Percentiles rank a stretch among this genome's conserved stretches.
Evolutionary conservation across 306 rosid genomes (phyloP).

Genomic region (Vigna radiata): DNA sequence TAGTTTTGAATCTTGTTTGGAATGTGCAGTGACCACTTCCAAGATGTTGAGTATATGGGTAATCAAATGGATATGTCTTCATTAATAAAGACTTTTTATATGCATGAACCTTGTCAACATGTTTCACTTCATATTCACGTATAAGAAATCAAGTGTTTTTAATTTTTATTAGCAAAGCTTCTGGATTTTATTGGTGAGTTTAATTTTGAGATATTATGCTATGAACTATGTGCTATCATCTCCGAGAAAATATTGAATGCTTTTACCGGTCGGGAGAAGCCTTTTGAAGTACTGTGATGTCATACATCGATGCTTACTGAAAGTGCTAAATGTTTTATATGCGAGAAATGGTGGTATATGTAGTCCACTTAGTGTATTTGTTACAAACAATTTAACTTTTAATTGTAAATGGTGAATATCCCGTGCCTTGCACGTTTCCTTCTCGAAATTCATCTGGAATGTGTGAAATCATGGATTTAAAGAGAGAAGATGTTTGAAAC

Average conservation of each 20-base stretch:
- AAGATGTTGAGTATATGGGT: not conserved
- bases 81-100: not conserved
- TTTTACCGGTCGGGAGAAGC: not conserved
- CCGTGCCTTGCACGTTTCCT: not conserved
- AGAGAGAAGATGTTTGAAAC: conserved; percentile 15
- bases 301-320: not conserved
- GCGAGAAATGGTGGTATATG: not conserved
- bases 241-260: not conserved
- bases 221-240: not conserved
- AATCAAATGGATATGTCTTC: not conserved
- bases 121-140: not conserved
- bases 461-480: conserved; percentile 1
- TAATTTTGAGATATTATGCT: not conserved
- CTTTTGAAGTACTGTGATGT: not conserved
- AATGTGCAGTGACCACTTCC: not conserved
- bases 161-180: not conserved
- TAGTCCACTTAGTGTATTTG: not conserved
- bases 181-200: not conserved
- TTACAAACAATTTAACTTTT: conserved; percentile 1
- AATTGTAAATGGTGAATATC: not conserved
- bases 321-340: not conserved
- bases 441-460: not conserved
- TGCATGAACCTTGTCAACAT: not conserved
- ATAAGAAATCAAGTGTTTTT: not conserved
- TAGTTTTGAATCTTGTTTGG: conserved; percentile 7